Evolutionary conservation across 192 early-diverging fungal genomes (phyloP).

Genomic region (Allomyces macrogynus): DNA sequence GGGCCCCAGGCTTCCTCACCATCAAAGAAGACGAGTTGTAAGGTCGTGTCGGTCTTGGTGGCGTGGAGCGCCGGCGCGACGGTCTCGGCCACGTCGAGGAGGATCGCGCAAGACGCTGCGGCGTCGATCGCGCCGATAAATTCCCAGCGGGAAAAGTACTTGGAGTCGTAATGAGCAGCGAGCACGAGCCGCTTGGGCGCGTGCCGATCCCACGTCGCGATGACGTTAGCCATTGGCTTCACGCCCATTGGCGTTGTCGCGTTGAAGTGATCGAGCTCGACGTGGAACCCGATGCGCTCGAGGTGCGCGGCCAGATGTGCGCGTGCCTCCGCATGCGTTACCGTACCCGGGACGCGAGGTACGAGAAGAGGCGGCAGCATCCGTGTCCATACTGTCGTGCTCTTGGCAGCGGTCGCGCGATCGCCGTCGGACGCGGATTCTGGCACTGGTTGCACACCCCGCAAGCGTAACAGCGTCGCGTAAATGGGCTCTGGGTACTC

Average conservation of each 20-base stretch:
- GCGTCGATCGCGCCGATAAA: constrained; percentile 86
- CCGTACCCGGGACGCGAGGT: constrained; percentile 58
- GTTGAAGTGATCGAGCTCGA: constrained; percentile 61
- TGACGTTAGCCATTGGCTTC: constrained; percentile 63
- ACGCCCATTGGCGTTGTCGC: constrained; percentile 54
- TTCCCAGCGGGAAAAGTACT: constrained; percentile 33
- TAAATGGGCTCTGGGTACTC: too few species aligned
- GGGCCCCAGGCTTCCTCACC: constrained; percentile 76
- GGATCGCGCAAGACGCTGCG: constrained; percentile 71
- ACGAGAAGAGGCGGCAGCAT: constrained; percentile 47
- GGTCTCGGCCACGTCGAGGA: constrained; percentile 59
- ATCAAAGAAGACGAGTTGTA: constrained; percentile 94
- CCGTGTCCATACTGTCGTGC: neutral
- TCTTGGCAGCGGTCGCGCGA: too few species aligned
- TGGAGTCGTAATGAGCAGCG: constrained; percentile 86
- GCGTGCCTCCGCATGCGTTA: constrained; percentile 44
- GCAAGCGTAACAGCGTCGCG: too few species aligned
- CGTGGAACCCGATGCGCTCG: constrained; percentile 44
- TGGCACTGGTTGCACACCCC: too few species aligned
- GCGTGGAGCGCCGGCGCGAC: constrained; percentile 40
- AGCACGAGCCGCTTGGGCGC: constrained; percentile 54
- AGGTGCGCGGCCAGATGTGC: constrained; percentile 46
- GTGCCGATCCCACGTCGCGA: constrained; percentile 66
- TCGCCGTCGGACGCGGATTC: too few species aligned
- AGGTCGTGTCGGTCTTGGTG: constrained; percentile 22